Conservation (phyloP, 2,329 filamentous ascomycete genomes). For the Penicillium sp. region DNA sequence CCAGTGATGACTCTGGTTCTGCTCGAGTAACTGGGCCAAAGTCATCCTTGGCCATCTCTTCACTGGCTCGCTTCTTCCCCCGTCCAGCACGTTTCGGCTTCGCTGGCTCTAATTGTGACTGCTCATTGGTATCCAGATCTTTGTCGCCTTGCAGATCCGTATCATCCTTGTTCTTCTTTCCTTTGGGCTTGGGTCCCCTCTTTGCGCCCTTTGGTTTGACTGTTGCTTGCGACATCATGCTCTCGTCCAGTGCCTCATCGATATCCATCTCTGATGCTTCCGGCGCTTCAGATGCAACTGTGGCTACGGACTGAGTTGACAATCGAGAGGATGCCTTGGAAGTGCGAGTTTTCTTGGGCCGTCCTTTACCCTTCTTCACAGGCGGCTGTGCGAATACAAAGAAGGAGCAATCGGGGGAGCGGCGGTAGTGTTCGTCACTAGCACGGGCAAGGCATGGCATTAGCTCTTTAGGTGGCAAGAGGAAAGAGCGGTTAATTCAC, state of each 20-base stretch:
- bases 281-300: conserved; percentile 50
- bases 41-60: conserved; percentile 51
- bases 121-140: conserved; percentile 36
- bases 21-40: conserved; percentile 20
- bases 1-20: conserved; percentile 28
- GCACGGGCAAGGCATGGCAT: conserved; percentile 14
- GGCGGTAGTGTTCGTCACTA: conserved; percentile 82
- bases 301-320: conserved; percentile 55
- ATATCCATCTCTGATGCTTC: conserved; percentile 46
- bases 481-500: conserved; percentile 38
- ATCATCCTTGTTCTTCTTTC: conserved; percentile 45
- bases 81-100: conserved; percentile 43
- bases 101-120: conserved; percentile 33
- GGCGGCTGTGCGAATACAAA: conserved; percentile 66
- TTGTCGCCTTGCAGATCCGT: conserved; percentile 49
- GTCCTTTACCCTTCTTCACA: conserved; percentile 61
- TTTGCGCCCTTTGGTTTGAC: conserved; percentile 58
- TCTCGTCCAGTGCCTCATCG: conserved; percentile 61
- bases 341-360: conserved; percentile 57
- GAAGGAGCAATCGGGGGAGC: conserved; percentile 79
- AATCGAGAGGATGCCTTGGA: conserved; percentile 71
- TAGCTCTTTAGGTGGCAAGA: conserved; percentile 11
- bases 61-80: conserved; percentile 67
- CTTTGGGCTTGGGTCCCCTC: conserved; percentile 43
- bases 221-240: conserved; percentile 55